Evolutionary conservation across 78 protist genomes (phyloP).

Genomic region (Dictyostelium discoideum): DNA sequence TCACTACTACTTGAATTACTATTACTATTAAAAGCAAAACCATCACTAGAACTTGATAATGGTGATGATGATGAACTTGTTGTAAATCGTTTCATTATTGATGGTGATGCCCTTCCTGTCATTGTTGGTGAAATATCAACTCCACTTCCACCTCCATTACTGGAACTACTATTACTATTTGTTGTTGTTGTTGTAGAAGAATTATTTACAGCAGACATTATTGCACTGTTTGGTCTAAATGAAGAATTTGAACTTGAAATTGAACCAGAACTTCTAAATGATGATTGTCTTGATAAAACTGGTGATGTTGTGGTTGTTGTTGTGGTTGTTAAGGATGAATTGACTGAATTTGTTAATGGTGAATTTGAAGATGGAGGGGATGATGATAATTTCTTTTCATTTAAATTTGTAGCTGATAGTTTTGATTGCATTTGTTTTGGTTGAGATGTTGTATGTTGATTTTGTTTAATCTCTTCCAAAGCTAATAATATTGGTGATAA

Average conservation of each 20-base stretch:
- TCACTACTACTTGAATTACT: background rate
- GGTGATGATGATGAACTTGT: background rate
- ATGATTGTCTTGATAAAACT: background rate
- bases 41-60: conserved; percentile 21
- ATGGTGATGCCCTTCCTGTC: conserved; percentile 19
- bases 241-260: background rate
- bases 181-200: background rate
- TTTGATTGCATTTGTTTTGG: background rate
- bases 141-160: background rate
- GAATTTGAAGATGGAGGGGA: background rate
- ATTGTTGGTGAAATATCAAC: background rate
- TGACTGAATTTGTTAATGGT: background rate
- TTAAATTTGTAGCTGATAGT: background rate
- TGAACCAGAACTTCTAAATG: background rate
- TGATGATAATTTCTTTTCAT: background rate
- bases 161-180: background rate
- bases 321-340: background rate
- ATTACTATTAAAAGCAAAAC: background rate
- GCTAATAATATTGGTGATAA: conserved; percentile 10
- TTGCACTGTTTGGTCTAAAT: conserved; percentile 14
- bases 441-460: background rate
- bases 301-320: background rate
- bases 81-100: conserved; percentile 13
- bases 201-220: conserved; percentile 35
- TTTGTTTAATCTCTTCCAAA: conserved; percentile 25